These are phyloP conservation scores for Cladosporium velox DNA, from an alignment of 2,329 filamentous ascomycete species.

Conservation along the genomic window DNA sequence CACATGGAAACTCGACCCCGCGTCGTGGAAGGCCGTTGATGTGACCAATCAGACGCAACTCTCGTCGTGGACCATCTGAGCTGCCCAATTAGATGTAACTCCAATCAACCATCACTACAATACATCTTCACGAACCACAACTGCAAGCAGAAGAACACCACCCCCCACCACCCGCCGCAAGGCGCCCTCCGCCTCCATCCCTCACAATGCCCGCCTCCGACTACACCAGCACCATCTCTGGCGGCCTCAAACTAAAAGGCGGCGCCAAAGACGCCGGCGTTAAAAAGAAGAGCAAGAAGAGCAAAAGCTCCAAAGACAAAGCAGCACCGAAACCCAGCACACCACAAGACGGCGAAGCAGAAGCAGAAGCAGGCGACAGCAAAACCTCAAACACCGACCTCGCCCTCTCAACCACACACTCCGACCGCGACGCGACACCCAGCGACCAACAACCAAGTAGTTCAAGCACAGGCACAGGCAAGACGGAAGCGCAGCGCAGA, in stretches of 20 bases:
- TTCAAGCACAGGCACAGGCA: constrained; percentile 44
- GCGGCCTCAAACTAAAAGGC: constrained; percentile 84
- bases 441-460: neutral
- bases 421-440: neutral
- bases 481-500: constrained; percentile 81
- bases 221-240: constrained; percentile 68
- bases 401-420: neutral
- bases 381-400: neutral
- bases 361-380: constrained; percentile 11
- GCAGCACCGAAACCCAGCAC: neutral
- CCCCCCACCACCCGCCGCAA: neutral
- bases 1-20: neutral
- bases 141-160: neutral
- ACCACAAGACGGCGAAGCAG: constrained; percentile 23
- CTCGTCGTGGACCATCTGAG: neutral
- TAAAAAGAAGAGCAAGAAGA: constrained; percentile 64
- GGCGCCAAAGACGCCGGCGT: constrained; percentile 58
- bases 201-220: constrained; percentile 69
- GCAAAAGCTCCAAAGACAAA: neutral
- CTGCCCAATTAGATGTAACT: neutral
- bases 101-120: neutral
- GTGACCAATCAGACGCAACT: too few relatives aligned
- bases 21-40: neutral
- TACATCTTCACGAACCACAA: neutral
- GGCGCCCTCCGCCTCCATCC: neutral